phyloP scores from a whole-genome alignment of 352 stramenopile genomes.

The Blastocystis sp. region DNA sequence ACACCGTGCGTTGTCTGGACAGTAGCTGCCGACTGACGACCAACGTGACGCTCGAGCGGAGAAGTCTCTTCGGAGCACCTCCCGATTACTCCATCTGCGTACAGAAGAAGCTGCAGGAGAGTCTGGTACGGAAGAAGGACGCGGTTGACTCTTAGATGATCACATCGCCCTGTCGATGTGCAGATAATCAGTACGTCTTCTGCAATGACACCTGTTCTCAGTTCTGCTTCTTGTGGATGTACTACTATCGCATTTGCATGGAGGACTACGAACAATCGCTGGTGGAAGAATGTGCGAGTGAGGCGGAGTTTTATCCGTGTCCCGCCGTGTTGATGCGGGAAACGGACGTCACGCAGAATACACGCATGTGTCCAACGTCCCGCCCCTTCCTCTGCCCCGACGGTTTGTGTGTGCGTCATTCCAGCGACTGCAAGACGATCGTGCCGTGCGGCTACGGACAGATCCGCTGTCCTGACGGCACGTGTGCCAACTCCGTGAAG shows the following conservation, averaged over 20 bases:
- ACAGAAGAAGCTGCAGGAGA: neutral
- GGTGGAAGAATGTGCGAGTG: neutral
- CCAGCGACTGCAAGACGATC: neutral
- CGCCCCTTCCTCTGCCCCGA: neutral
- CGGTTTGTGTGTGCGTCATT: neutral
- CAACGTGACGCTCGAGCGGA: neutral
- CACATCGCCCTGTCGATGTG: constrained; percentile 8
- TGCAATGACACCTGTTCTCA: neutral
- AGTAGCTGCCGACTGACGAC: neutral
- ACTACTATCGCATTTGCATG: neutral
- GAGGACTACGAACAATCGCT: neutral
- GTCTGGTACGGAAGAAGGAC: neutral
- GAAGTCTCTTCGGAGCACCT: neutral
- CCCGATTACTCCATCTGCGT: neutral
- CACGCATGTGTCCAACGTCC: constrained; percentile 10
- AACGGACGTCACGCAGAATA: neutral
- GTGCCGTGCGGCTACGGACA: neutral
- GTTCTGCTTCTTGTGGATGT: neutral
- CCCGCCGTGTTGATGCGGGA: neutral
- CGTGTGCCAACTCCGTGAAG: neutral
- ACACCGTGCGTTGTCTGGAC: constrained; percentile 2
- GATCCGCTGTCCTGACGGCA: constrained; percentile 30
- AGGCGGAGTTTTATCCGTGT: constrained; percentile 37
- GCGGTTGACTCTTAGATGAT: neutral
- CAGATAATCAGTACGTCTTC: neutral